These are phyloP conservation scores for Plasmodium falciparum DNA, from an alignment of 169 alveolate genomes.

Conservation along the genomic window DNA sequence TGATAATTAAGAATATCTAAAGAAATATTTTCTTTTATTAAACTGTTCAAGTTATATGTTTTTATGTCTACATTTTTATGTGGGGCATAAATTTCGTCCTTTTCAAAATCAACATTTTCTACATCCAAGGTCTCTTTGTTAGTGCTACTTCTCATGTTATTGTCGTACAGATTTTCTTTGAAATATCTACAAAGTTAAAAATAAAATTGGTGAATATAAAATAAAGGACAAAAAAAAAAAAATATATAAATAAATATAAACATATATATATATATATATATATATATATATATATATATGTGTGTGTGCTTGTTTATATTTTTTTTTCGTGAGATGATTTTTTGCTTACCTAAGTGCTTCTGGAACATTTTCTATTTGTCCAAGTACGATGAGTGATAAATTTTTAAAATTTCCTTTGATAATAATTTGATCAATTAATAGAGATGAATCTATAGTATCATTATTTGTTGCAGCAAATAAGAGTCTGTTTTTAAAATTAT, in stretches of 20 bases:
- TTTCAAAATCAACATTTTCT: constrained; percentile 59
- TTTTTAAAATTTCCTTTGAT: constrained; percentile 66
- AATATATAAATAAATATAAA: not conserved
- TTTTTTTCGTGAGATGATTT: no score
- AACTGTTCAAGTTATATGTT: constrained; percentile 30
- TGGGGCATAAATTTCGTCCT: constrained; percentile 59
- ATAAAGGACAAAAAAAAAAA: not conserved
- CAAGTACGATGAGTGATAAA: constrained; percentile 41
- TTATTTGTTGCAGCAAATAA: constrained; percentile 26
- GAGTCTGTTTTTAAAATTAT: constrained; percentile 66
- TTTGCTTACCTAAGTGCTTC: constrained; percentile 40
- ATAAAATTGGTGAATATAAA: not conserved
- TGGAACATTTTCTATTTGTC: constrained; percentile 45
- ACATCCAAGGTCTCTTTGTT: constrained; percentile 60
- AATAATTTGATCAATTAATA: constrained; percentile 48
- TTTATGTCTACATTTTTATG: constrained; percentile 41
- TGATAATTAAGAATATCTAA: not conserved
- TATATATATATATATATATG: no score
- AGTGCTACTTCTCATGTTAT: constrained; percentile 28
- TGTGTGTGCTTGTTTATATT: no score
- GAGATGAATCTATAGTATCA: constrained; percentile 33
- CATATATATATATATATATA: not conserved
- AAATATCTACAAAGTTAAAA: constrained; percentile 23
- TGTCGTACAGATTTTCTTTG: constrained; percentile 44
- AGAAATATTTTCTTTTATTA: constrained; percentile 43